Evolutionary conservation across 2,329 filamentous ascomycete species (phyloP).

Genomic region (Sarocladiaceae sp.): DNA sequence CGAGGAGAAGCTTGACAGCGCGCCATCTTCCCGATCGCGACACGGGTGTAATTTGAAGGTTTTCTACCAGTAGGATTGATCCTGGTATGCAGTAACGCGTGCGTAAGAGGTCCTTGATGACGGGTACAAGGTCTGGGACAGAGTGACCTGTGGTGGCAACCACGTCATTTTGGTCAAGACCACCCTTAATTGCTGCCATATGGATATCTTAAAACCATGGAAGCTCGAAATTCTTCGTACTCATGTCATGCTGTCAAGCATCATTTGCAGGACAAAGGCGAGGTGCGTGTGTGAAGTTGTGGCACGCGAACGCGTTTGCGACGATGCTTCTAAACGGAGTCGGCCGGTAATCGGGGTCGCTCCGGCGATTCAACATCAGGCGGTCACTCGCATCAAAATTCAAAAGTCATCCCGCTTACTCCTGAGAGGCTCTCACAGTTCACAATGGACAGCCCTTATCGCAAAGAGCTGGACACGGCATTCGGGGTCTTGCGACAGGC

Average conservation of each 20-base stretch:
- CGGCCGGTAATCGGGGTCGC: too few species aligned
- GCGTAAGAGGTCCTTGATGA: constrained; percentile 42
- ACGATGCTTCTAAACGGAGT: too few species aligned
- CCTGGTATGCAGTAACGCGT: constrained; percentile 40
- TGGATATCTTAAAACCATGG: too few species aligned
- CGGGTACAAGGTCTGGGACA: constrained; percentile 22
- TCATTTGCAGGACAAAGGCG: too few species aligned
- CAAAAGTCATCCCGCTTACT: too few species aligned
- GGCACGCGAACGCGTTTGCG: too few species aligned
- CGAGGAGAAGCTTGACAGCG: constrained; percentile 40
- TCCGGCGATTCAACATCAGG: not conserved
- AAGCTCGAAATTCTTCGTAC: not conserved
- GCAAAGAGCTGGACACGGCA: constrained; percentile 35
- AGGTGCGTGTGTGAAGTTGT: too few species aligned
- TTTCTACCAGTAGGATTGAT: constrained; percentile 45
- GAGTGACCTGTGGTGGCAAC: not conserved
- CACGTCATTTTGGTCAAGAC: not conserved
- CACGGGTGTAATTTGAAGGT: constrained; percentile 30
- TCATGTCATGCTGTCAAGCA: not conserved
- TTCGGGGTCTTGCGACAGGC: constrained; percentile 38
- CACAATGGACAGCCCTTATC: constrained; percentile 37
- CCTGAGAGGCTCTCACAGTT: not conserved
- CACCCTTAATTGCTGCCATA: not conserved
- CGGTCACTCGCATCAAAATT: not conserved
- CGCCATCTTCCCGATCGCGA: constrained; percentile 33